These are phyloP conservation scores for Ascocoryne sarcoides DNA, from an alignment of 2,329 filamentous ascomycete species.

Conservation along the genomic window DNA sequence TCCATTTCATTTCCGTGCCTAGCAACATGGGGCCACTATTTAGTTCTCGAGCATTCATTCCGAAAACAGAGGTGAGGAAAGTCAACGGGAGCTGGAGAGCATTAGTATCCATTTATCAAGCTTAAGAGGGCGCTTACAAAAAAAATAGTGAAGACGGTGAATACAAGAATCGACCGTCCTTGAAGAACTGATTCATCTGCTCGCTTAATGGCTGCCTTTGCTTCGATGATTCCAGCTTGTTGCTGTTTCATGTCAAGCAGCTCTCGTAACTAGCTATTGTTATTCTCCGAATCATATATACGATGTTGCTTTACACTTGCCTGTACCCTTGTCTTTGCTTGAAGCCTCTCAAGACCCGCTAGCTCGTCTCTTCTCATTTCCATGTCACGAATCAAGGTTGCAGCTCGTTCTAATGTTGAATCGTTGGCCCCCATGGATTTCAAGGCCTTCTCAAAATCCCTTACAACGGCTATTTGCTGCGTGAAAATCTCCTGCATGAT, in stretches of 20 bases:
- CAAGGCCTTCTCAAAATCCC: background rate
- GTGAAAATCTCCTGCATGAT: slow-evolving; percentile 35
- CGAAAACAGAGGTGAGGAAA: slow-evolving; percentile 33
- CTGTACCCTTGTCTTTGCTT: too few species aligned
- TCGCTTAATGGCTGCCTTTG: slow-evolving; percentile 34
- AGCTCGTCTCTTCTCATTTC: slow-evolving; percentile 17
- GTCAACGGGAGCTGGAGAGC: slow-evolving; percentile 27
- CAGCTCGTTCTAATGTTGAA: too few species aligned
- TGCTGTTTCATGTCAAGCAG: slow-evolving; percentile 34
- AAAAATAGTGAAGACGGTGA: slow-evolving; percentile 38
- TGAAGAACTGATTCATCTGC: slow-evolving; percentile 34
- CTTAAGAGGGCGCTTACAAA: slow-evolving; percentile 25
- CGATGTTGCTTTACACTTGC: too few species aligned
- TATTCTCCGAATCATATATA: slow-evolving; percentile 14
- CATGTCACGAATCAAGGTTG: slow-evolving; percentile 19
- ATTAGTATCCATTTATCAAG: background rate
- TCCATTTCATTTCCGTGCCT: too few species aligned
- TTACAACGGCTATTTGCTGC: slow-evolving; percentile 18
- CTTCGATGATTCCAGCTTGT: slow-evolving; percentile 37
- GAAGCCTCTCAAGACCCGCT: too few species aligned
- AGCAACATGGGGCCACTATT: too few species aligned
- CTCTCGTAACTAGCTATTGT: slow-evolving; percentile 9
- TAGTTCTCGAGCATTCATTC: slow-evolving; percentile 29
- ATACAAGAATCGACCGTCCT: slow-evolving; percentile 36
- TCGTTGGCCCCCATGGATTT: too few species aligned